Base-by-base conservation (phyloP, 108 stramenopile genomes). In the Discostella stelligeroides region DNA sequence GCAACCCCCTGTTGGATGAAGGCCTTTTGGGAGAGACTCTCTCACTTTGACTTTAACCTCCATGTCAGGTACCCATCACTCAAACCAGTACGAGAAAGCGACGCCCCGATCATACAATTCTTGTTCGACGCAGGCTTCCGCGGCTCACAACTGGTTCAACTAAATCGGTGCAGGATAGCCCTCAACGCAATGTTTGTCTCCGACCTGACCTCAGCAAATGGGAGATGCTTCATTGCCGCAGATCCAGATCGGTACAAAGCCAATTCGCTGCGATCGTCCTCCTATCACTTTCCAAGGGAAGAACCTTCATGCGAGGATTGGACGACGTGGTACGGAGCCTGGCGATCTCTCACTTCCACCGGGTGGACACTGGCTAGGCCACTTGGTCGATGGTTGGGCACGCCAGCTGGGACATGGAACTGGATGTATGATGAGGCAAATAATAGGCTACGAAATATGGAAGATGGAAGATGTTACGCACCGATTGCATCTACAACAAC, bases 121-220 rank as follows among this genome's bases (percentile, higher is more conserved):
- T 54, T 54, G 4, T 4, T 21, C 7, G 21, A 24, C 18, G 51
- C 11, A 2, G 51, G 51, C 7, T 20, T 12, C 18, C 1, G 1
- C 2, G 24, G 51, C 2, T 4, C 2, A 18, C 18, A 53, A 24
- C 18, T 53, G 12, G 2, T 24, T 11, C 11, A 11, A 24, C 51
- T 53, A 5, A 53, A 53, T 24, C 20, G 64, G 7, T 49, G 47
- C 50, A 29, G 64, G 23, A 24, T 65, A n/a, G 7, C 49, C n/a
- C 6, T 12, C 1, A 13, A 17, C 0, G 5, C 38, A 4, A 24
- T 66, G 15, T 54, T 53, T n/a, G 12, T 66, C 6, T 66, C 65
- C 1, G 65, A 66, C 14, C 51, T 66, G 18, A 39, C 50, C 7
- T 21, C 11, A 0, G 51, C 65, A 1, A 38, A 53, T 40, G 51